Conservation (phyloP, 2,329 filamentous ascomycete species). For the Paecilomyces niveus region DNA sequence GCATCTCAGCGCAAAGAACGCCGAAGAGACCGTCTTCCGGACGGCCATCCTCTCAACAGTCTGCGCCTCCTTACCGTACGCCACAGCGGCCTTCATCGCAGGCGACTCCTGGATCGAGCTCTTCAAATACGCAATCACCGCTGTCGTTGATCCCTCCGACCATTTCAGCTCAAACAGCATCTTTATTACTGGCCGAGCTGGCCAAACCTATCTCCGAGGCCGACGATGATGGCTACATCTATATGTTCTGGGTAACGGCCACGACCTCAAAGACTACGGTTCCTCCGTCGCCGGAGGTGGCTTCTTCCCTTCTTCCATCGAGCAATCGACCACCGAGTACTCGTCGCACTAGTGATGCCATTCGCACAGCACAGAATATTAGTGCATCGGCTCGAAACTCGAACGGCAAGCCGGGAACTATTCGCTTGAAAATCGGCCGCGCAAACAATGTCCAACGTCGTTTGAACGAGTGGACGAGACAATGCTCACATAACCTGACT, state of each 20-base stretch:
- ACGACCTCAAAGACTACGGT: slow-evolving; percentile 42
- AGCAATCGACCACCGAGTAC: slow-evolving; percentile 19
- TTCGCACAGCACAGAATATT: slow-evolving; percentile 29
- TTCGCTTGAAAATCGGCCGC: slow-evolving; percentile 59
- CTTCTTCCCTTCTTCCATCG: slow-evolving; percentile 53
- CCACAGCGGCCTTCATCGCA: slow-evolving; percentile 6
- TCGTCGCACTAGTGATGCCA: slow-evolving; percentile 29
- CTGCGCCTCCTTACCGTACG: too few species aligned
- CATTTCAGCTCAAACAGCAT: slow-evolving; percentile 60
- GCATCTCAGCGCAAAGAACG: neutral
- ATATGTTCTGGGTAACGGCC: slow-evolving; percentile 95
- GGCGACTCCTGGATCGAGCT: slow-evolving; percentile 8
- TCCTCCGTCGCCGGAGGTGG: slow-evolving; percentile 51
- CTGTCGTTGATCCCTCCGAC: slow-evolving; percentile 63
- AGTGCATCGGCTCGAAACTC: slow-evolving; percentile 23
- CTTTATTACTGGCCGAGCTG: slow-evolving; percentile 68
- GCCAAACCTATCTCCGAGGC: slow-evolving; percentile 63
- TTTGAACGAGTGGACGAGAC: slow-evolving; percentile 85
- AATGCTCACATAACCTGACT: slow-evolving; percentile 84
- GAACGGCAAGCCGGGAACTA: slow-evolving; percentile 47
- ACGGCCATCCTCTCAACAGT: slow-evolving; percentile 2
- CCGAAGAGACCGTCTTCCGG: neutral
- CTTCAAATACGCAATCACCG: slow-evolving; percentile 39
- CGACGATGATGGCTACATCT: slow-evolving; percentile 88
- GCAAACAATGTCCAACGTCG: slow-evolving; percentile 80